Conservation (phyloP, 192 early-diverging fungal species). For the Oehlia diaphana region DNA sequence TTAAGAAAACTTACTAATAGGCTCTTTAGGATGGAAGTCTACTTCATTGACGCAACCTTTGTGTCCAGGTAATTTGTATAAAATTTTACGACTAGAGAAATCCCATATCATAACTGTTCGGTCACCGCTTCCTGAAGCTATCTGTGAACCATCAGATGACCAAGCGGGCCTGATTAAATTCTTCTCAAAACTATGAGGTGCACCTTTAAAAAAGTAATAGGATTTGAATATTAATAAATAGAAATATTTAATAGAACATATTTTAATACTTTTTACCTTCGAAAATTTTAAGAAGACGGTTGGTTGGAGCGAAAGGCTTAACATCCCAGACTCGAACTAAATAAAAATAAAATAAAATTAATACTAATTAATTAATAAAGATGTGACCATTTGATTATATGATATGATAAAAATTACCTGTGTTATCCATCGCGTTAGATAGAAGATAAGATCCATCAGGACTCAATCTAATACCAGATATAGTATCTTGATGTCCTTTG, state of each 20-base stretch:
- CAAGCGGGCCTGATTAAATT: constrained; percentile 90
- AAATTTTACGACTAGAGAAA: constrained; percentile 69
- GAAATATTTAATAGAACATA: neutral
- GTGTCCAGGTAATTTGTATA: constrained; percentile 94
- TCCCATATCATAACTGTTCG: constrained; percentile 92
- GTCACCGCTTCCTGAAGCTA: constrained; percentile 86
- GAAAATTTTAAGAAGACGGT: constrained; percentile 77
- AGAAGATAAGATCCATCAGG: constrained; percentile 84
- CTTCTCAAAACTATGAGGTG: constrained; percentile 95
- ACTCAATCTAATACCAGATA: constrained; percentile 81
- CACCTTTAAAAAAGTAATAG: constrained; percentile 48
- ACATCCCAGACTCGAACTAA: constrained; percentile 90
- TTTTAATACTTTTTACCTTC: constrained; percentile 48
- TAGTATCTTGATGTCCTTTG: constrained; percentile 84
- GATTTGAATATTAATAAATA: neutral
- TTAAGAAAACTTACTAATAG: constrained; percentile 54
- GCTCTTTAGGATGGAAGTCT: constrained; percentile 89
- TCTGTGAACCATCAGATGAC: constrained; percentile 80
- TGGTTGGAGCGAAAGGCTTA: constrained; percentile 76
- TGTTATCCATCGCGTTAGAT: constrained; percentile 93
- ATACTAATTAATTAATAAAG: neutral
- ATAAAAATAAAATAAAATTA: constrained; percentile 17
- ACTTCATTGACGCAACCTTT: constrained; percentile 93
- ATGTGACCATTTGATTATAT: neutral
- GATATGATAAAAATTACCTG: constrained; percentile 47